Evolutionary conservation across 2,329 filamentous ascomycete species (phyloP).

Genomic region (Ceratocystiopsis sp.): DNA sequence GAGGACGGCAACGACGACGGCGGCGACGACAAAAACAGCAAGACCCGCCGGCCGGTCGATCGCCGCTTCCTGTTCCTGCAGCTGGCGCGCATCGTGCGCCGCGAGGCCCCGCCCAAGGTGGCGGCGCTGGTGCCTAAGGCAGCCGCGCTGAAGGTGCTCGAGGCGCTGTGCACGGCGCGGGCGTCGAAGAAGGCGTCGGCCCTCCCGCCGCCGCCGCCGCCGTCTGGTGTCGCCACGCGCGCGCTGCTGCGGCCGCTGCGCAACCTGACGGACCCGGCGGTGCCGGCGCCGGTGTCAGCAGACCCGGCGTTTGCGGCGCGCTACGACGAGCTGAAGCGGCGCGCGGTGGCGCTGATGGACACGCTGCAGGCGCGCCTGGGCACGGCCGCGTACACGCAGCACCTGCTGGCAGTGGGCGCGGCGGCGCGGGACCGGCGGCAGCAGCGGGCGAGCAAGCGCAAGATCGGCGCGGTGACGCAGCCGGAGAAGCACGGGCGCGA

Average conservation of each 20-base stretch:
- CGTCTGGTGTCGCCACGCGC: conserved; percentile 32
- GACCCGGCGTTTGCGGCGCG: conserved; percentile 52
- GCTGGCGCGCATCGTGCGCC: conserved; percentile 61
- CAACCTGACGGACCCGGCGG: conserved; percentile 67
- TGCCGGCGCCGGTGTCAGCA: conserved; percentile 52
- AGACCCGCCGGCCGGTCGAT: conserved; percentile 9
- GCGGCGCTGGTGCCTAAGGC: conserved; percentile 55
- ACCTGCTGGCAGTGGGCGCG: conserved; percentile 56
- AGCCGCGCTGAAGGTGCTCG: conserved; percentile 57
- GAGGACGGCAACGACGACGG: conserved; percentile 21
- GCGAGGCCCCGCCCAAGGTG: conserved; percentile 49
- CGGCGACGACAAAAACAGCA: conserved; percentile 23
- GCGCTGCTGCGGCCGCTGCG: conserved; percentile 46
- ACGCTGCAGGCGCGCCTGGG: conserved; percentile 74
- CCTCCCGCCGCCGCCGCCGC: conserved; percentile 14
- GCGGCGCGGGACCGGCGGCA: conserved; percentile 56
- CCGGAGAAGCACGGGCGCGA: conserved; percentile 63
- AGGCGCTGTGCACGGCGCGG: conserved; percentile 36
- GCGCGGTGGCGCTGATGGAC: conserved; percentile 63
- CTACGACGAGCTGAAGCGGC: conserved; percentile 54
- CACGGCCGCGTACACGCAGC: conserved; percentile 58
- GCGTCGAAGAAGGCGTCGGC: conserved; percentile 8
- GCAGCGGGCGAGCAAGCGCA: conserved; percentile 64
- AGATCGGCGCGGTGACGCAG: conserved; percentile 69
- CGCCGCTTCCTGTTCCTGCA: conserved; percentile 54